A percentile compares a stretch with the other conserved stretches of the same genome.
Evolutionary conservation across 148 eudicot species (phyloP).

Genomic region (Rhododendron simsii): DNA sequence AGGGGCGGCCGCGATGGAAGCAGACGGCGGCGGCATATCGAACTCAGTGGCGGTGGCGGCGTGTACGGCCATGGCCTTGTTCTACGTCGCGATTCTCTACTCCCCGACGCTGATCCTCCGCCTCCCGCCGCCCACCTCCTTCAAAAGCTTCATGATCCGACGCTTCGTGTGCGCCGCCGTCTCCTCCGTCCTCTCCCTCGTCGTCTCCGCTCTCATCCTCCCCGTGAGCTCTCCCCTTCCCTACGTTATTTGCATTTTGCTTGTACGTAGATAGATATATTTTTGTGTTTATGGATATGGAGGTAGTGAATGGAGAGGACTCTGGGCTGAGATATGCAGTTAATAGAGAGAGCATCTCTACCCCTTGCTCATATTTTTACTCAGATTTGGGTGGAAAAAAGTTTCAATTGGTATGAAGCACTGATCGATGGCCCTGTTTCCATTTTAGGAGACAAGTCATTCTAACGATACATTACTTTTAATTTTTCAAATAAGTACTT

Average conservation of each 20-base stretch:
- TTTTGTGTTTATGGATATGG: neutral
- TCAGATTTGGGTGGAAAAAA: too few relatives aligned
- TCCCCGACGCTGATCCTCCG: slow-evolving; percentile 72
- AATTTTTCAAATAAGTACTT: too few relatives aligned
- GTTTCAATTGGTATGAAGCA: too few relatives aligned
- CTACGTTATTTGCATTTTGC: neutral
- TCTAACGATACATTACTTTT: too few relatives aligned
- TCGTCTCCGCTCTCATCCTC: slow-evolving; percentile 48
- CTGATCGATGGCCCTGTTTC: too few relatives aligned
- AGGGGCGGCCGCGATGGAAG: neutral
- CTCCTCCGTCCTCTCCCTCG: slow-evolving; percentile 54
- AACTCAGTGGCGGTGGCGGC: slow-evolving; percentile 44
- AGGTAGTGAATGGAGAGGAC: neutral
- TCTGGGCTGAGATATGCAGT: neutral
- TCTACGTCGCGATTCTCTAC: slow-evolving; percentile 76
- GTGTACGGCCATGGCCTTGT: slow-evolving; percentile 56
- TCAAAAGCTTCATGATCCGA: slow-evolving; percentile 54
- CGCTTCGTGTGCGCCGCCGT: slow-evolving; percentile 73
- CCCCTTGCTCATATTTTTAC: neutral
- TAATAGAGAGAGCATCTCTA: neutral
- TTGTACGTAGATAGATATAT: neutral
- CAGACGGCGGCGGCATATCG: slow-evolving; percentile 24
- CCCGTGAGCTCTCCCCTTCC: slow-evolving; percentile 33
- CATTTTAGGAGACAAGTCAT: too few relatives aligned
- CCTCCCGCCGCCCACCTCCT: slow-evolving; percentile 60